Conservation (phyloP, 2,329 filamentous ascomycete species). For the Aspergillus melleus region DNA sequence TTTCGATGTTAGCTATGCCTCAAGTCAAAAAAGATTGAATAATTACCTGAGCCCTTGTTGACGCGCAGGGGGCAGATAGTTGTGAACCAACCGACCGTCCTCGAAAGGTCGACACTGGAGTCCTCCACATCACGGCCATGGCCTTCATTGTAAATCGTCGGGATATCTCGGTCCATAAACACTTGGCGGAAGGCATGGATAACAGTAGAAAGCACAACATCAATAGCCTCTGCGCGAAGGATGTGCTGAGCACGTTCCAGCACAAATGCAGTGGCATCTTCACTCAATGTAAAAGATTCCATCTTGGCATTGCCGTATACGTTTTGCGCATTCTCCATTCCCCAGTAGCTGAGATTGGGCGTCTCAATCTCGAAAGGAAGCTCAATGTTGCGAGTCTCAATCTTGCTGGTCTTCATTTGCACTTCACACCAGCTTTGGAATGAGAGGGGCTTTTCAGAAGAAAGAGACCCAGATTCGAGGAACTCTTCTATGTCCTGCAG, state of each 20-base stretch:
- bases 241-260: slow-evolving; percentile 33
- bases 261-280: slow-evolving; percentile 32
- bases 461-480: slow-evolving; percentile 32
- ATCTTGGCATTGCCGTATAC: slow-evolving; percentile 37
- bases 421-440: slow-evolving; percentile 42
- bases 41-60: slow-evolving; percentile 26
- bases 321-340: slow-evolving; percentile 33
- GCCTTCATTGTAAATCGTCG: slow-evolving; percentile 52
- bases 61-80: slow-evolving; percentile 47
- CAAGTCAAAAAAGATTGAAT: background rate
- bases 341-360: slow-evolving; percentile 39
- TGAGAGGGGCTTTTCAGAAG: slow-evolving; percentile 35
- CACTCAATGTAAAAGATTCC: slow-evolving; percentile 35
- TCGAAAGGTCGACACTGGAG: slow-evolving; percentile 45
- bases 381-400: slow-evolving; percentile 9
- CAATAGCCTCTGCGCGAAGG: slow-evolving; percentile 39
- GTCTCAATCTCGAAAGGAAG: slow-evolving; percentile 32
- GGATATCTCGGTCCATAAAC: slow-evolving; percentile 44
- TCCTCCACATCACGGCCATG: slow-evolving; percentile 51
- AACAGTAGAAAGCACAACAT: slow-evolving; percentile 38
- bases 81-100: slow-evolving; percentile 54
- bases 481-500: slow-evolving; percentile 39
- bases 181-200: slow-evolving; percentile 46
- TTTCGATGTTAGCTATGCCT: slow-evolving; percentile 11
- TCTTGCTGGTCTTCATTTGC: slow-evolving; percentile 31